Conservation (phyloP, 192 early-diverging fungal genomes). For the Coemansia umbellata region DNA sequence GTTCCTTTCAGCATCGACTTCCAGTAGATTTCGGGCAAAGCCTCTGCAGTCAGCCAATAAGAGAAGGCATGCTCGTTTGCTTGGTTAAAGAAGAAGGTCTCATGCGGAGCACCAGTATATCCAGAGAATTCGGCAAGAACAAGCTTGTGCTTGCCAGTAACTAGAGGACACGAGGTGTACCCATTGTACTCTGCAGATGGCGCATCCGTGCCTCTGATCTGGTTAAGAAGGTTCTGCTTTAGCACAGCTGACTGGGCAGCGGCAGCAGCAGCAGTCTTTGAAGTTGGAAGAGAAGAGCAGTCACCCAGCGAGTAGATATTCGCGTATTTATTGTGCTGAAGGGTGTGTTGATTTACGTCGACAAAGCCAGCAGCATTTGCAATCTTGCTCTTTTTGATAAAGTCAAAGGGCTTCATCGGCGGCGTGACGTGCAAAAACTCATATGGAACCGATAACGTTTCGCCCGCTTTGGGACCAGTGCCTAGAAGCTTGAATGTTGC, state of each 20-base stretch:
- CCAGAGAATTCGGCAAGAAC: slow-evolving; percentile 87
- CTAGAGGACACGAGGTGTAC: slow-evolving; percentile 80
- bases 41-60: slow-evolving; percentile 73
- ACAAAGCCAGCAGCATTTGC: slow-evolving; percentile 79
- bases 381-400: slow-evolving; percentile 65
- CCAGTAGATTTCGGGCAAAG: slow-evolving; percentile 82
- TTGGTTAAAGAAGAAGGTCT: slow-evolving; percentile 86
- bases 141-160: slow-evolving; percentile 74
- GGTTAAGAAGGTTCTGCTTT: slow-evolving; percentile 67
- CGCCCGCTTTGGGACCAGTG: slow-evolving; percentile 41
- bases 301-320: slow-evolving; percentile 83
- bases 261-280: slow-evolving; percentile 89
- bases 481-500: slow-evolving; percentile 66
- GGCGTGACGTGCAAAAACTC: slow-evolving; percentile 86
- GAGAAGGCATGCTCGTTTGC: slow-evolving; percentile 61
- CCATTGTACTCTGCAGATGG: slow-evolving; percentile 67
- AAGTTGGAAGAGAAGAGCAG: slow-evolving; percentile 79
- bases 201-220: slow-evolving; percentile 52
- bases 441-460: slow-evolving; percentile 61
- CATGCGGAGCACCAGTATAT: slow-evolving; percentile 64
- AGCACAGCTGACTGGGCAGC: slow-evolving; percentile 73
- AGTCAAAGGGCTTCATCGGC: slow-evolving; percentile 74
- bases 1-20: slow-evolving; percentile 70
- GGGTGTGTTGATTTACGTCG: slow-evolving; percentile 73
- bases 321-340: slow-evolving; percentile 72